Conservation (phyloP, 768 basidiomycete species). For the Suillus lakei region DNA sequence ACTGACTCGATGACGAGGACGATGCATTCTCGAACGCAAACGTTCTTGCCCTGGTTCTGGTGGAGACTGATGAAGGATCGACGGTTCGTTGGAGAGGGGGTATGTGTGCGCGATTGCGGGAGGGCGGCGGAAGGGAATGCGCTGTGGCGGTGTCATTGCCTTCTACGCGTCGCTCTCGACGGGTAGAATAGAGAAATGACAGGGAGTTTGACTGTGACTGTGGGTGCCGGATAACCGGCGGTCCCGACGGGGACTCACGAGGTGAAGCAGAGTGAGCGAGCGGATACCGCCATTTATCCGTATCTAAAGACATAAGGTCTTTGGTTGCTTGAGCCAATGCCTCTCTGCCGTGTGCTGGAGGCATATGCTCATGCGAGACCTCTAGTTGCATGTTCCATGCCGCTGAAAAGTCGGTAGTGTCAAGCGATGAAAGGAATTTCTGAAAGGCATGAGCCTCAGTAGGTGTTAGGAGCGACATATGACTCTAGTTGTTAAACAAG, state of each 20-base stretch:
- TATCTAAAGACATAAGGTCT: constrained; percentile 78
- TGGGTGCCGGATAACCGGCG: constrained; percentile 18
- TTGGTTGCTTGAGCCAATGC: constrained; percentile 80
- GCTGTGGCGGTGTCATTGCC: background rate
- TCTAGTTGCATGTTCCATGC: constrained; percentile 53
- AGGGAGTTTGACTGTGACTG: constrained; percentile 24
- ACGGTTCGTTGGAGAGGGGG: constrained; percentile 24
- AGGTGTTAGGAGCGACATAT: constrained; percentile 68
- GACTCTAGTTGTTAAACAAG: background rate
- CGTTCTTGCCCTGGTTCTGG: constrained; percentile 14
- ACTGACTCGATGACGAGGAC: constrained; percentile 30
- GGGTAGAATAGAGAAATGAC: constrained; percentile 22
- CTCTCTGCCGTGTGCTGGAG: constrained; percentile 59
- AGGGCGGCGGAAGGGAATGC: background rate
- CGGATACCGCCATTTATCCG: constrained; percentile 41
- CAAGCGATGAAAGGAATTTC: constrained; percentile 64
- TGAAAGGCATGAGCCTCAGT: constrained; percentile 71
- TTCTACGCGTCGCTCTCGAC: constrained; percentile 21
- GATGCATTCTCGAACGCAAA: constrained; percentile 23
- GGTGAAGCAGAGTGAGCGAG: constrained; percentile 14
- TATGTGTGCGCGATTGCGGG: constrained; percentile 15
- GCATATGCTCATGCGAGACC: constrained; percentile 48
- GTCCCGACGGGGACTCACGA: constrained; percentile 12
- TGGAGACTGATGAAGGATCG: constrained; percentile 14
- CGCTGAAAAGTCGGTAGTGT: constrained; percentile 44